Evolutionary conservation across 306 rosid genomes (phyloP).

Genomic region (Hippophae gyantsensis): DNA sequence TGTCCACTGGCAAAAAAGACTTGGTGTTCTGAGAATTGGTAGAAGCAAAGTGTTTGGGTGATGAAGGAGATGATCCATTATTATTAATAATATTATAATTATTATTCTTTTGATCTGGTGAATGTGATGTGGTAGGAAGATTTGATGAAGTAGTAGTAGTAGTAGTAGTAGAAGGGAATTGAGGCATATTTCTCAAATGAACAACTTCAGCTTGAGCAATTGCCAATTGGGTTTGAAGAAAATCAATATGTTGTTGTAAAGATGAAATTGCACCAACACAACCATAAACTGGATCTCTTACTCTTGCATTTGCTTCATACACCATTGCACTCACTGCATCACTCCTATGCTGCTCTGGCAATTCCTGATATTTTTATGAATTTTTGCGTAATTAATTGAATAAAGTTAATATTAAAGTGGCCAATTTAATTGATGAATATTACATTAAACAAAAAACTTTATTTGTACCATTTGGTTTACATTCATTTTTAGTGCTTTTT

Average conservation of each 20-base stretch:
- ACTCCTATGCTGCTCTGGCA: conserved; percentile 68
- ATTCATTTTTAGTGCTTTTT: no score
- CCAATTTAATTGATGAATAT: no score
- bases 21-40: conserved; percentile 29
- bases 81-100: not conserved
- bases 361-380: conserved; percentile 34
- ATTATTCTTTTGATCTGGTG: no score
- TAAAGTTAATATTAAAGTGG: no score
- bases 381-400: no score
- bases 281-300: conserved; percentile 83
- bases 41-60: conserved; percentile 20
- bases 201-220: conserved; percentile 73
- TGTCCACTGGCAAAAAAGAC: conserved; percentile 58
- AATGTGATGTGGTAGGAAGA: no score
- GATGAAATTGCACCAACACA: conserved; percentile 95
- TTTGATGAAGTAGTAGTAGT: conserved; percentile 10
- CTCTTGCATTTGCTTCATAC: conserved; percentile 86
- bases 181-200: conserved; percentile 47
- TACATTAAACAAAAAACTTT: no score
- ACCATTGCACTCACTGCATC: conserved; percentile 98
- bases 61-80: conserved; percentile 4
- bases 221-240: conserved; percentile 71
- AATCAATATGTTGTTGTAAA: conserved; percentile 70
- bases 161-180: conserved; percentile 13
- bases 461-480: no score